Evolutionary conservation across 805 yeast species (phyloP).

Genomic region (Kluyveromyces siamensis): DNA sequence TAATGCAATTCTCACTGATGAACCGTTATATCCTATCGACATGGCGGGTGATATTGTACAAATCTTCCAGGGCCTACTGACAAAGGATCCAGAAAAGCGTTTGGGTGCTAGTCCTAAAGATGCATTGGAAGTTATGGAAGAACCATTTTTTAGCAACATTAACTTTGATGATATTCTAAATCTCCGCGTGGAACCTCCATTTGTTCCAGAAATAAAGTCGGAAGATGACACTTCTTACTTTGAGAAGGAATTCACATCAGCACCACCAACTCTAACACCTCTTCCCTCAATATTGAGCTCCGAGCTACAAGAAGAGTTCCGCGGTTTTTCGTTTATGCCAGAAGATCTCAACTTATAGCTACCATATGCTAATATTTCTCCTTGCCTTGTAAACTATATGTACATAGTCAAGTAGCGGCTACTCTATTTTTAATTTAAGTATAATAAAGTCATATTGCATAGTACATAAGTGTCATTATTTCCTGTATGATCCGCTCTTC

Average conservation of each 20-base stretch:
- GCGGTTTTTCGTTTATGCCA: slow-evolving; percentile 88
- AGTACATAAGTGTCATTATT: too few relatives aligned
- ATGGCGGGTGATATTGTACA: slow-evolving; percentile 97
- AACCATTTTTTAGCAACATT: slow-evolving; percentile 85
- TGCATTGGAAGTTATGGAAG: slow-evolving; percentile 91
- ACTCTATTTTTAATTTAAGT: too few relatives aligned
- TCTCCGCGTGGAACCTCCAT: slow-evolving; percentile 76
- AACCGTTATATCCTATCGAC: slow-evolving; percentile 91
- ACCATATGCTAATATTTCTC: background rate
- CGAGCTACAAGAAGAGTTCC: slow-evolving; percentile 89
- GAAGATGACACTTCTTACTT: slow-evolving; percentile 90
- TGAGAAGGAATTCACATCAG: slow-evolving; percentile 90
- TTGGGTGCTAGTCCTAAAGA: slow-evolving; percentile 83
- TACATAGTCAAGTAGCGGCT: too few relatives aligned
- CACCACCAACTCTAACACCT: slow-evolving; percentile 91
- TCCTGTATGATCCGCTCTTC: too few relatives aligned
- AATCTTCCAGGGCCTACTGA: slow-evolving; percentile 79
- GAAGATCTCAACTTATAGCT: slow-evolving; percentile 38
- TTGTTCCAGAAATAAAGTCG: slow-evolving; percentile 73
- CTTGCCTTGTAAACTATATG: background rate
- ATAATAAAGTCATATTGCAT: too few relatives aligned
- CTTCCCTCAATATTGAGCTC: slow-evolving; percentile 81
- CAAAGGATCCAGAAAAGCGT: slow-evolving; percentile 79
- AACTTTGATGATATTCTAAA: slow-evolving; percentile 78
- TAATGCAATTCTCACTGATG: slow-evolving; percentile 93